A percentile compares a stretch with the other conserved stretches of the same genome.
Conservation (phyloP, 129 eudicot genomes). For the Chrysanthemum lavandulifolium region DNA sequence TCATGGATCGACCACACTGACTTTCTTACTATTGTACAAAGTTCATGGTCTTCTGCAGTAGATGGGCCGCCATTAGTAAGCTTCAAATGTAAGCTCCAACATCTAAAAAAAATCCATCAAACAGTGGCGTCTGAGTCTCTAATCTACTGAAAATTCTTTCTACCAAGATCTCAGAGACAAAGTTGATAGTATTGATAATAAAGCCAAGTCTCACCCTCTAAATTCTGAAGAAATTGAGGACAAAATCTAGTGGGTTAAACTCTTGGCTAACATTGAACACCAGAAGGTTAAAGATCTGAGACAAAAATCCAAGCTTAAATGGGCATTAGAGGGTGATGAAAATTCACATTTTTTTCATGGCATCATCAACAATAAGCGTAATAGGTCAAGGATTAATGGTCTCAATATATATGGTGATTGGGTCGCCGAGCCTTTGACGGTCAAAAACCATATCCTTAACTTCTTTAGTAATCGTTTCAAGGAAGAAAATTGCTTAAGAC, state of each 20-base stretch:
- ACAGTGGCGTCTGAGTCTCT: neutral
- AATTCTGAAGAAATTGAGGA: neutral
- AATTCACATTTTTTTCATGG: neutral
- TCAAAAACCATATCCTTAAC: too few relatives aligned
- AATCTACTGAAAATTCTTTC: neutral
- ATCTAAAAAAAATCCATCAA: neutral
- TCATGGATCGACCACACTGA: neutral
- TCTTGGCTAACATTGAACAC: neutral
- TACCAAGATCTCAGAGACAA: neutral
- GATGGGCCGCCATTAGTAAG: neutral
- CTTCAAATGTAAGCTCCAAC: neutral
- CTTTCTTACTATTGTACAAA: neutral
- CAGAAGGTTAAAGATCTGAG: neutral
- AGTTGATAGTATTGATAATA: neutral
- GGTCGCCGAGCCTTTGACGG: neutral
- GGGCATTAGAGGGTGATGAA: neutral
- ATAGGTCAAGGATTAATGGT: neutral
- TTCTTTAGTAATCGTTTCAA: too few relatives aligned
- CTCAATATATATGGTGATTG: neutral
- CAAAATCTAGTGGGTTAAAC: neutral
- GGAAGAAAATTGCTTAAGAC: neutral
- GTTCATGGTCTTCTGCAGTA: neutral
- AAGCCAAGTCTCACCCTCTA: neutral
- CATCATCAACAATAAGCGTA: neutral
- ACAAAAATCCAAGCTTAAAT: neutral